A percentile compares a stretch with the other conserved stretches of the same genome.
Evolutionary conservation across 2,329 filamentous ascomycete genomes (phyloP).

Genomic region (Xylariaceae sp.): DNA sequence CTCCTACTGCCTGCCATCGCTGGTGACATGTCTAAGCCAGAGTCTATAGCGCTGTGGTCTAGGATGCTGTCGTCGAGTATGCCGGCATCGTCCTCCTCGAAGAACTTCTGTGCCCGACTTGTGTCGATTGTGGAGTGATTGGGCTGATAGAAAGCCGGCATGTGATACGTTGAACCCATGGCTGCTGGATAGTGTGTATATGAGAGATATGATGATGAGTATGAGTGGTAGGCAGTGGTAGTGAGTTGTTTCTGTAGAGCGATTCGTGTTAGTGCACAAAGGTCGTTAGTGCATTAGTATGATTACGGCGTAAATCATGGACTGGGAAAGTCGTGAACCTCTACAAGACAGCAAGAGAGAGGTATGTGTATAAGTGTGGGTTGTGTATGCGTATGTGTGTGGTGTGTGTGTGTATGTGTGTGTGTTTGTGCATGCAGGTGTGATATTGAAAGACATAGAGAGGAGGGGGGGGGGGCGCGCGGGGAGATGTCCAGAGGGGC

Average conservation of each 20-base stretch:
- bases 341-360: conserved; percentile 22
- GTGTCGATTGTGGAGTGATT: conserved; percentile 50
- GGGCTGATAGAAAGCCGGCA: conserved; percentile 48
- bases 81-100: conserved; percentile 56
- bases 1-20: conserved; percentile 57
- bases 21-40: conserved; percentile 58
- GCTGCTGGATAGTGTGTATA: conserved; percentile 24
- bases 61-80: conserved; percentile 57
- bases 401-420: conserved; percentile 18
- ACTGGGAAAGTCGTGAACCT: too few species aligned
- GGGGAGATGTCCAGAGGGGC: conserved; percentile 15
- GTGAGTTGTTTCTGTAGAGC: conserved; percentile 20
- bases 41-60: conserved; percentile 55
- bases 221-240: conserved; percentile 10
- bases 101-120: conserved; percentile 49
- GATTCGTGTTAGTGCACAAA: conserved; percentile 24
- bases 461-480: conserved; percentile 22
- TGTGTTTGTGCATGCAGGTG: conserved; percentile 18
- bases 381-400: conserved; percentile 18
- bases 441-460: conserved; percentile 19
- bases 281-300: too few species aligned
- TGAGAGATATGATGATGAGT: conserved; percentile 15
- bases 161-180: conserved; percentile 49
- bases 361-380: too few species aligned
- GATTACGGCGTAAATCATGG: too few species aligned